phyloP scores from a whole-genome alignment of 345 rosid genomes.

The Hirschfeldia incana region DNA sequence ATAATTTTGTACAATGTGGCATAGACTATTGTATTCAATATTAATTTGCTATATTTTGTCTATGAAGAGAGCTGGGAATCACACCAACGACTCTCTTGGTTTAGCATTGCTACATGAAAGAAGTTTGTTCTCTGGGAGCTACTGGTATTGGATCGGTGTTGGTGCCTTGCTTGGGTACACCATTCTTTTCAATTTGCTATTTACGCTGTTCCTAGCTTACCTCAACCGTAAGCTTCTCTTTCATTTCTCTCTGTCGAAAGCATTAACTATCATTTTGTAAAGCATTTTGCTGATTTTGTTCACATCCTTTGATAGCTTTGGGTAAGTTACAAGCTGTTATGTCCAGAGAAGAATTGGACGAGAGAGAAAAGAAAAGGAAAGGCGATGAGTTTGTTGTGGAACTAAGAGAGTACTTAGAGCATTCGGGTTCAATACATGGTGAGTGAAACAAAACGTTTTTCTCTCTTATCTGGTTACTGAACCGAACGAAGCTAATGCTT shows the following conservation, averaged over 20 bases:
- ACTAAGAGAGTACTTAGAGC: constrained; percentile 78
- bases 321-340: constrained; percentile 84
- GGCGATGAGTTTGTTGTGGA: constrained; percentile 71
- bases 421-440: constrained; percentile 77
- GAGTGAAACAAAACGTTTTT: constrained; percentile 24
- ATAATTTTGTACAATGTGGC: not conserved
- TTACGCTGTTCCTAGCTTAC: constrained; percentile 70
- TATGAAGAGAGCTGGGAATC: constrained; percentile 58
- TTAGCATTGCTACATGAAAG: constrained; percentile 65
- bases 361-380: constrained; percentile 80
- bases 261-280: not conserved
- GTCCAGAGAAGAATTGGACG: constrained; percentile 85
- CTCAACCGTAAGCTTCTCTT: constrained; percentile 75
- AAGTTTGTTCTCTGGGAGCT: constrained; percentile 73
- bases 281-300: constrained; percentile 17
- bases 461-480: constrained; percentile 4
- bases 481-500: constrained; percentile 5
- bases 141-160: constrained; percentile 98
- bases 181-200: constrained; percentile 67
- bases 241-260: constrained; percentile 2
- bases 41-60: constrained; percentile 8
- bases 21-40: constrained; percentile 4
- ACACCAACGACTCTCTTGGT: constrained; percentile 54
- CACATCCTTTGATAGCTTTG: constrained; percentile 46
- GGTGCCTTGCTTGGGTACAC: constrained; percentile 93